Base-by-base conservation (phyloP, 148 eudicot species). In the Nepenthes gracilis region DNA sequence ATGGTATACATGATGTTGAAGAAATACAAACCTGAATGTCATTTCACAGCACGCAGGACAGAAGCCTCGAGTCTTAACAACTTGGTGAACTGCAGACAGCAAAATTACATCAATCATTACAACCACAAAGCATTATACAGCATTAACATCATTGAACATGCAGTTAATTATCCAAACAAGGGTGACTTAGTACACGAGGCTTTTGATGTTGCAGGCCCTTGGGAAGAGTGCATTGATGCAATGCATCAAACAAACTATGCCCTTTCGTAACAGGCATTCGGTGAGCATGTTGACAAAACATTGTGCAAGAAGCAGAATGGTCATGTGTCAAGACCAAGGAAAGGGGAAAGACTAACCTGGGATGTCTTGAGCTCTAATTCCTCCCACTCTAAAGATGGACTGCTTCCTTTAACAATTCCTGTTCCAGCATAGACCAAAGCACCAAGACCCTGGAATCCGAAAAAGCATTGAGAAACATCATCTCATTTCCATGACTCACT, bases 341-440 rank as follows among this genome's bases (percentile, higher is more conserved):
- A 51, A 35, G 37, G 40, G 55, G 33, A 51, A 23, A 53, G 49
- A 59, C 73, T 33, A 75, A 93, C 99, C 97, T 93, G 99, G 77
- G 89, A 84, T 62, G 79, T 89, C 75, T 93, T 93, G 54, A 93
- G 78, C 74, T 93, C 96, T 64, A 93, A 59, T 78, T 93, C 99
- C 40, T 89, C 95, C 99, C 99, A 93, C 77, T 93, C 99, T 40
- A 72, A 80, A 53, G 82, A 57, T 48, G 96, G 78, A 70, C 78
- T 68, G 70, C 99, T 93, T 69, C 95, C 99, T 72, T 89, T 83
- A 33, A 93, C 99, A 68, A 89, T 86, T 59, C 99, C 99, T 37
- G 99, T 93, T 59, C 99, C 99, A 58, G 99, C 99, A 74, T 82
- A 93, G 62, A 86, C 69, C 55, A 83, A 67, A 67, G 96, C 99